A percentile compares a stretch with the other conserved stretches of the same genome.
Conservation (phyloP, 225 moss, liverwort and hornwort genomes). For the Neckera pumila region DNA sequence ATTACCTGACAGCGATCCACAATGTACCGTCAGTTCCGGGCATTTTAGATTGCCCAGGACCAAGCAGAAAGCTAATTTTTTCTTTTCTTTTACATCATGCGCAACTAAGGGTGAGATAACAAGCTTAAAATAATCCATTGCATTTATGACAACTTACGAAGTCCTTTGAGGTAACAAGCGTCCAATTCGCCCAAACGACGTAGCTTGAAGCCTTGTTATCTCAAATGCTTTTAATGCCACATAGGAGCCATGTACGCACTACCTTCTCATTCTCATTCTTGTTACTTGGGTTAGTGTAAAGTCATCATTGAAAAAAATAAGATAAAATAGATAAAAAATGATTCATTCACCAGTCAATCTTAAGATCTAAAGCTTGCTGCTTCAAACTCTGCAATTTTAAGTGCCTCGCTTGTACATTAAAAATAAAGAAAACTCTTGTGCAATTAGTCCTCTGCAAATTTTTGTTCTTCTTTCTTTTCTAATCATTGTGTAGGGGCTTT, state of each 20-base stretch:
- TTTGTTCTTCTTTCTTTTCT: neutral
- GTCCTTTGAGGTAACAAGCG: neutral
- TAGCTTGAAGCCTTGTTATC: neutral
- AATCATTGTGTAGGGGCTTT: neutral
- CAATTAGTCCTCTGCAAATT: neutral
- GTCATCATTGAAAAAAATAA: neutral
- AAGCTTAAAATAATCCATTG: neutral
- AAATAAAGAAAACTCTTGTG: neutral
- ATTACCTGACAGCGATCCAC: conserved; percentile 21
- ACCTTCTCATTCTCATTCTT: neutral
- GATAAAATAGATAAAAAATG: neutral
- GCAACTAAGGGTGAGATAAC: neutral
- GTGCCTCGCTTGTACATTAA: neutral
- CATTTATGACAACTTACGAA: neutral
- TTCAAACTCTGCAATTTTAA: neutral
- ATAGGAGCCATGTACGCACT: neutral
- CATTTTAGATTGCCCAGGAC: neutral
- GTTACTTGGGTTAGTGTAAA: neutral
- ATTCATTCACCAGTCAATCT: neutral
- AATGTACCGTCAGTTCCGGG: neutral
- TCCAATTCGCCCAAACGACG: neutral
- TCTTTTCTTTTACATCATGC: too few species aligned
- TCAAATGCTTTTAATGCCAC: neutral
- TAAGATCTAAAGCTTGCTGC: neutral
- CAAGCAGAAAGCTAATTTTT: neutral